These are phyloP conservation scores for Pontederia paniculata DNA, from an alignment of 176 grass and related monocot species.

Conservation along the genomic window DNA sequence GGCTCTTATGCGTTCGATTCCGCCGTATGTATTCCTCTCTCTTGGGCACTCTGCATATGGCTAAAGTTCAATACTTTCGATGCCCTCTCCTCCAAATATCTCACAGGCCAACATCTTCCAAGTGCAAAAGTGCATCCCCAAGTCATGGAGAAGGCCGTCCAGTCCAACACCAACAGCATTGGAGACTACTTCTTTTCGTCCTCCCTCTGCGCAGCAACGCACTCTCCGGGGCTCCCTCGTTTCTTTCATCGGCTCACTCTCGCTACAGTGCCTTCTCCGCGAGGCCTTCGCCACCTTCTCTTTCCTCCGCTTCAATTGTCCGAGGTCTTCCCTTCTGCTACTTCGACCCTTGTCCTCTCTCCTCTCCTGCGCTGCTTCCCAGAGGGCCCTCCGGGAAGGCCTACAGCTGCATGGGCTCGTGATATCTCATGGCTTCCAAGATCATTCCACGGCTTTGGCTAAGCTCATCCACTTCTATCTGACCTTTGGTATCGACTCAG, in stretches of 20 bases:
- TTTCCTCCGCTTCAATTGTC: conserved; percentile 20
- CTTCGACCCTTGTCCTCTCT: conserved; percentile 23
- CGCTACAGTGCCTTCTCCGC: conserved; percentile 24
- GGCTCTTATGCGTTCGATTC: too few species aligned
- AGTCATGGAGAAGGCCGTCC: too few species aligned
- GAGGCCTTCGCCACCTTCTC: conserved; percentile 40
- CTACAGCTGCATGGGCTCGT: conserved; percentile 37
- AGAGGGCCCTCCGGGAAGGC: conserved; percentile 13
- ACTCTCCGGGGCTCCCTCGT: not conserved
- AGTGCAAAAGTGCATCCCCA: too few species aligned
- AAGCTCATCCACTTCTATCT: conserved; percentile 36
- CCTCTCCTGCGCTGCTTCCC: conserved; percentile 22
- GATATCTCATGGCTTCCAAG: conserved; percentile 27
- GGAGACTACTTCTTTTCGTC: too few species aligned
- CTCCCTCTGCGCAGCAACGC: too few species aligned
- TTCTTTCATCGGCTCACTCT: not conserved
- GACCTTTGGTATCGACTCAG: conserved; percentile 8
- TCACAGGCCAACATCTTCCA: too few species aligned
- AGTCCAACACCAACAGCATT: too few species aligned
- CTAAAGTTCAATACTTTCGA: too few species aligned
- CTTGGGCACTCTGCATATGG: too few species aligned
- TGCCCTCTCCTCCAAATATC: too few species aligned
- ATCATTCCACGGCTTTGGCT: conserved; percentile 34
- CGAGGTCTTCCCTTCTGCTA: not conserved
- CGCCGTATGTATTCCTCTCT: too few species aligned